These are phyloP conservation scores for Trichophyton equinum DNA, from an alignment of 2,329 filamentous ascomycete species.

Conservation along the genomic window DNA sequence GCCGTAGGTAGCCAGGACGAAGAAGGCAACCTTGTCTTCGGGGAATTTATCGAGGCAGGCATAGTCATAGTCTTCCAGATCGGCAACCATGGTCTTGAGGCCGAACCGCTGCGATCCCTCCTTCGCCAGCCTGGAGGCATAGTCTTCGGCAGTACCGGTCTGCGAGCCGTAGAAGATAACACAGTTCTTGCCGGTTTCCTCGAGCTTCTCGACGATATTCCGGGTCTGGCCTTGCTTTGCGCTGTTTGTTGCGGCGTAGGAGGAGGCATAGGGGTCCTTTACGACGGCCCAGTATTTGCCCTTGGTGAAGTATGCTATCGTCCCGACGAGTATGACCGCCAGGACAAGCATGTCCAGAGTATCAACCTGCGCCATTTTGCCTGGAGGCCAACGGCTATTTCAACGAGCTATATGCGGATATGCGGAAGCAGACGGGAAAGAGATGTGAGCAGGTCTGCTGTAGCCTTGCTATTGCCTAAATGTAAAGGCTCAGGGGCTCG, in stretches of 20 bases:
- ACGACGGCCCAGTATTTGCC: conserved; percentile 82
- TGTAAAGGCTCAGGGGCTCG: not conserved
- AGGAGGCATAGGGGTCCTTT: conserved; percentile 76
- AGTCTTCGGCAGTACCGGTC: conserved; percentile 96
- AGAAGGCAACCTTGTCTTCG: conserved; percentile 83
- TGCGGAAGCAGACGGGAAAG: not conserved
- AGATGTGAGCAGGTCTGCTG: not conserved
- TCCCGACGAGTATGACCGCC: conserved; percentile 68
- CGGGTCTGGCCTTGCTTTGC: conserved; percentile 71
- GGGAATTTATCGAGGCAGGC: conserved; percentile 85
- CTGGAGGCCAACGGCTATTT: not conserved
- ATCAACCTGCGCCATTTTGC: conserved; percentile 83
- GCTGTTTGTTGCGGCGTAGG: conserved; percentile 49
- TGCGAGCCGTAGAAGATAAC: conserved; percentile 98
- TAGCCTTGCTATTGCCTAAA: not conserved
- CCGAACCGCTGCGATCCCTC: conserved; percentile 94
- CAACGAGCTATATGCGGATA: not conserved
- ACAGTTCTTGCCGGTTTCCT: conserved; percentile 91
- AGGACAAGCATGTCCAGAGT: conserved; percentile 92
- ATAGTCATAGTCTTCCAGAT: conserved; percentile 94
- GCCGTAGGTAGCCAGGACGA: conserved; percentile 92
- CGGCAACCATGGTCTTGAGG: conserved; percentile 94
- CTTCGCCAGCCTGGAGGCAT: conserved; percentile 89
- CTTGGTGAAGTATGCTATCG: conserved; percentile 93
- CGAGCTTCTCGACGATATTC: conserved; percentile 91